Base-by-base conservation (phyloP, 768 basidiomycete genomes). In the Psilocybe cyanescens region DNA sequence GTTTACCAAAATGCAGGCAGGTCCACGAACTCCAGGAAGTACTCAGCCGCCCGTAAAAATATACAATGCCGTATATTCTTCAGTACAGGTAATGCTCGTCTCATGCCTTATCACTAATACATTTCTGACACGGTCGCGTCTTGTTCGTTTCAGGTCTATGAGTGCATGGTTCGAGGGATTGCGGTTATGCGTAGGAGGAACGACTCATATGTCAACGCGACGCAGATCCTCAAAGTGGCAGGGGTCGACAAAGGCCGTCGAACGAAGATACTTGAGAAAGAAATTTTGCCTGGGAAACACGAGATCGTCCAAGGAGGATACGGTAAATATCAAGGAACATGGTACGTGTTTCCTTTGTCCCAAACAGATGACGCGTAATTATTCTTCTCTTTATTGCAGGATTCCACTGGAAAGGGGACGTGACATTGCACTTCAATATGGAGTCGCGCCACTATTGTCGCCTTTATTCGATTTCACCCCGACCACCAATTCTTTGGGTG, bases 301-400 rank as follows among this genome's bases (percentile, higher is more conserved):
- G 97, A 99, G 76, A 99, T 99, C 74, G 94, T 99, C 4, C 97
- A 99, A 75, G 97, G 97, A 41, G 97, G 97, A 31, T 99, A 99
- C 72, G 97, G 97, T 28, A 97, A 98, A 79, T 99, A 98, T 74
- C 97, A 99, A 75, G 97, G 97, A 65, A 99, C 97, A 59, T 99
- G 97, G 97, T 97, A 70, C 71, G 88, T 68, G 47, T 31, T 60
- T 52, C 50, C 45, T 29, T 58, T 59, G 28, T 9, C 17, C 16
- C 31, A 19, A 41, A 11, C 59, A 41, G 47, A 61, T 67, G 31
- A 67, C 67, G 57, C 60, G 66, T 69, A 51, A 64, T 62, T 54
- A 48, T 28, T 28, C 30, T 17, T 31, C 53, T 45, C 24, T 31
- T 48, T 24, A 31, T 24, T 61, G 9, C 48, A 98, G 96, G 97